Evolutionary conservation across 306 rosid species (phyloP).

Genomic region (Acacia melanoxylon): DNA sequence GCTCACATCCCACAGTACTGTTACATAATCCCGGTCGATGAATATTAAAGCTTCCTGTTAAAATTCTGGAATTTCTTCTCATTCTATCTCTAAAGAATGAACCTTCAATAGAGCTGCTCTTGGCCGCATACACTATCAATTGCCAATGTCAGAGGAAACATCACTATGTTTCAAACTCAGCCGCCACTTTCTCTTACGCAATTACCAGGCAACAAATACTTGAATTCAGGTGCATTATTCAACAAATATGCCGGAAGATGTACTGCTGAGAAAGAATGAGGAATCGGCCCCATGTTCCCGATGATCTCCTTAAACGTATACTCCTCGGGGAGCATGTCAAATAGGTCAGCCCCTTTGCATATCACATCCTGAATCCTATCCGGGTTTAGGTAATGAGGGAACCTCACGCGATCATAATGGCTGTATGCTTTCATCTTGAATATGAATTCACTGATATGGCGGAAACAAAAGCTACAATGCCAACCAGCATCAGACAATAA

Average conservation of each 20-base stretch:
- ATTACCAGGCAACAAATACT: conserved; percentile 75
- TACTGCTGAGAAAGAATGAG: conserved; percentile 75
- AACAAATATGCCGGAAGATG: conserved; percentile 76
- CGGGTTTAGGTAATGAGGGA: conserved; percentile 67
- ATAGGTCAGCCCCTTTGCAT: conserved; percentile 73
- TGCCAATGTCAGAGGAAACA: conserved; percentile 6
- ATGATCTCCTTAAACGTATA: conserved; percentile 81
- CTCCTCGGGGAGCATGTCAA: conserved; percentile 90
- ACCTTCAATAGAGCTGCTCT: conserved; percentile 30
- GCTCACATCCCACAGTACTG: conserved; percentile 35
- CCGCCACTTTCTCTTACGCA: conserved; percentile 79
- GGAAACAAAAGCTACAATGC: conserved; percentile 94
- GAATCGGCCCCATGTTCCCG: conserved; percentile 85
- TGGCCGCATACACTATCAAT: conserved; percentile 32
- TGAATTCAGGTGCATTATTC: conserved; percentile 64
- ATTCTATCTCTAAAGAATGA: conserved; percentile 40
- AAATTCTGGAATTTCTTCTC: conserved; percentile 32
- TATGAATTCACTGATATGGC: conserved; percentile 59
- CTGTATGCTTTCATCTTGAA: conserved; percentile 94
- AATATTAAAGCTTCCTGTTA: conserved; percentile 34
- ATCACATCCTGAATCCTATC: conserved; percentile 68
- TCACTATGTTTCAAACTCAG: conserved; percentile 36
- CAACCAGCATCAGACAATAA: conserved; percentile 75
- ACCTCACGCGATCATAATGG: conserved; percentile 72
- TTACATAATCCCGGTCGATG: conserved; percentile 26